phyloP scores from a whole-genome alignment of 163 green algal genomes.

The Prototheca cutis region DNA sequence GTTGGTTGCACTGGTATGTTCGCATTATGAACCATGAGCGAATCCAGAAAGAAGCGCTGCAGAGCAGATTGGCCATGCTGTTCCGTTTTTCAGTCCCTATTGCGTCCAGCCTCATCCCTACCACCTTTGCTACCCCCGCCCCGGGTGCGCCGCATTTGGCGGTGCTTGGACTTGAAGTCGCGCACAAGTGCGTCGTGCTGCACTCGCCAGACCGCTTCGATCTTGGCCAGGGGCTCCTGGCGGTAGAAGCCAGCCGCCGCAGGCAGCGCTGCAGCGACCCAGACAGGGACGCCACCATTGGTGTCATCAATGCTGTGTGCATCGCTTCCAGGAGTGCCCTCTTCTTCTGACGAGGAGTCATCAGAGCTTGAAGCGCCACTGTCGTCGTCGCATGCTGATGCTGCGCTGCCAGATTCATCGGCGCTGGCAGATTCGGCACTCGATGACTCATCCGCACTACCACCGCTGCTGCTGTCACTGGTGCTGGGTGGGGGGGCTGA shows the following conservation, averaged over 20 bases:
- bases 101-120: too few relatives aligned
- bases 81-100: too few relatives aligned
- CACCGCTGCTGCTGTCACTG: neutral
- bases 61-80: too few relatives aligned
- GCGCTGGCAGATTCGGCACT: neutral
- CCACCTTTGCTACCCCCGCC: too few relatives aligned
- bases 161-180: conserved; percentile 16
- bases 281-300: neutral
- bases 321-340: too few relatives aligned
- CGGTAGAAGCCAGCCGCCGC: neutral
- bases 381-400: too few relatives aligned
- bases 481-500: neutral
- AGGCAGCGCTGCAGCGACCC: neutral
- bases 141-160: conserved; percentile 11
- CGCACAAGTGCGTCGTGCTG: neutral
- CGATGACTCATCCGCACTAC: neutral
- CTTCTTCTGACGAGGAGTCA: neutral
- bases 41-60: too few relatives aligned
- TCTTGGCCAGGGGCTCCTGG: neutral
- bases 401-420: neutral
- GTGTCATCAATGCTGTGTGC: neutral
- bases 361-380: neutral
- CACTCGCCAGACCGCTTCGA: neutral
- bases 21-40: too few relatives aligned
- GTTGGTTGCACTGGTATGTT: too few relatives aligned